Evolutionary conservation across 208 protist genomes (phyloP), one percentile per base, ranked within the genome.

Genomic region (Acanthamoeba healyi): DNA sequence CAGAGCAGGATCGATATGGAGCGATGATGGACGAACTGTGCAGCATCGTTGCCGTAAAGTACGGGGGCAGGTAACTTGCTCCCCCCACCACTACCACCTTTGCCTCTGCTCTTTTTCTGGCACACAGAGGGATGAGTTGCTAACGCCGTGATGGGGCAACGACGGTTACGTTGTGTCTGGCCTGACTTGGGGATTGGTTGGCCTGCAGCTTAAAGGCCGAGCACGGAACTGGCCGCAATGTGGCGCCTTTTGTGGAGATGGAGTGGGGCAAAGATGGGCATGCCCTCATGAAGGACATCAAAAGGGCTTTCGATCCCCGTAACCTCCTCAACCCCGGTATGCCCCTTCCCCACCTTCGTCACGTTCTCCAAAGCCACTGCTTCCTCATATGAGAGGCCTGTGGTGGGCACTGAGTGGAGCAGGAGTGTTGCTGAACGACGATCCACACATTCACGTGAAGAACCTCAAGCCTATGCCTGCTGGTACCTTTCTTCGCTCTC

Each of bases 231-330:
- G 96, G 96, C 10, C 65, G 96, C 46, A 97, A 97, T 58, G 94
- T 97, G 65, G 96, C 96, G 15, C 94, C 96, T 12, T 97, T 95
- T 42, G 96, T 97, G 17, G 96, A 97, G 92, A 92, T 97, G 89
- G 96, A 97, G 61, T 97, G 96, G 96, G 96, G 96, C 61, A 93
- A 40, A 6, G 94, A 96, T 58, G 96, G 94, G 17, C 94, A 94
- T 34, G 65, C 94, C 17, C 32, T 97, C 77, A 97, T 97, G 96
- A 81, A 88, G 92, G 67, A 95, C 46, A 67, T 96, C n/a, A 97
- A 97, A 70, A 4, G 38, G 34, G 74, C 96, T 44, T 97, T 97
- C 70, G 96, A 97, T 63, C 96, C 96, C n/a, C 14, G 51, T 36
- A 54, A 70, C 14, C 26, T 95, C 22, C 90, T 97, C 65, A 96